Evolutionary conservation across 106 monocot species (phyloP).

Genomic region (Cymbidium sinense): DNA sequence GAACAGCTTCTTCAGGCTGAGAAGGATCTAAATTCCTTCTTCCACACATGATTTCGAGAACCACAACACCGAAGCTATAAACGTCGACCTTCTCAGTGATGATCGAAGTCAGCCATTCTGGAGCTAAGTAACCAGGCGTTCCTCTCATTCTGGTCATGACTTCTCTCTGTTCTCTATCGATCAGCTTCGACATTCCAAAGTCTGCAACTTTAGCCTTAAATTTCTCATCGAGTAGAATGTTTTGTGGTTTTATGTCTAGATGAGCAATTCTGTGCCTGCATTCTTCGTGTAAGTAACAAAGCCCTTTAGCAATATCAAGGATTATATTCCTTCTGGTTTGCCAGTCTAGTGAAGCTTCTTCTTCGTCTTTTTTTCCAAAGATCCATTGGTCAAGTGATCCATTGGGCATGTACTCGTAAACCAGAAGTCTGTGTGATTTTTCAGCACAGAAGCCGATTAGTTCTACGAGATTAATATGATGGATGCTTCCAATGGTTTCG

Average conservation of each 20-base stretch:
- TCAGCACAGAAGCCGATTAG: slow-evolving; percentile 15
- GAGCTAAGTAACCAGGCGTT: slow-evolving; percentile 12
- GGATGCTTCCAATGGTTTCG: slow-evolving; percentile 13
- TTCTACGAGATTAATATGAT: slow-evolving; percentile 11
- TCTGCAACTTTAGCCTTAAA: too few species aligned
- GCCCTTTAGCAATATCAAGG: background rate
- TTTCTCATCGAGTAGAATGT: too few species aligned
- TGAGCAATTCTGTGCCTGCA: too few species aligned
- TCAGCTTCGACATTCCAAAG: slow-evolving; percentile 5
- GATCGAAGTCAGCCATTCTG: slow-evolving; percentile 14
- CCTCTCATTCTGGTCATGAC: slow-evolving; percentile 18
- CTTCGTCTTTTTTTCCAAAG: background rate
- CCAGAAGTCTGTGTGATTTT: slow-evolving; percentile 13
- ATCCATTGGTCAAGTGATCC: slow-evolving; percentile 18
- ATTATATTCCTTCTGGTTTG: slow-evolving; percentile 2
- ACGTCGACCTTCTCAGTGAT: slow-evolving; percentile 15
- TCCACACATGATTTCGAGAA: slow-evolving; percentile 10
- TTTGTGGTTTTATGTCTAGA: too few species aligned
- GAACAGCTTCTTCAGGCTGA: slow-evolving; percentile 4
- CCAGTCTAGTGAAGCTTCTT: background rate
- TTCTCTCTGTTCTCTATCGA: slow-evolving; percentile 4
- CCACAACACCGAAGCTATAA: slow-evolving; percentile 13
- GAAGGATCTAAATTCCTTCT: slow-evolving; percentile 12
- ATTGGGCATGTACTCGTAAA: slow-evolving; percentile 13
- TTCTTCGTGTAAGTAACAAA: too few species aligned